Evolutionary conservation across 805 yeast species (phyloP).

Genomic region (Vanderwaltozyma verrucispora): DNA sequence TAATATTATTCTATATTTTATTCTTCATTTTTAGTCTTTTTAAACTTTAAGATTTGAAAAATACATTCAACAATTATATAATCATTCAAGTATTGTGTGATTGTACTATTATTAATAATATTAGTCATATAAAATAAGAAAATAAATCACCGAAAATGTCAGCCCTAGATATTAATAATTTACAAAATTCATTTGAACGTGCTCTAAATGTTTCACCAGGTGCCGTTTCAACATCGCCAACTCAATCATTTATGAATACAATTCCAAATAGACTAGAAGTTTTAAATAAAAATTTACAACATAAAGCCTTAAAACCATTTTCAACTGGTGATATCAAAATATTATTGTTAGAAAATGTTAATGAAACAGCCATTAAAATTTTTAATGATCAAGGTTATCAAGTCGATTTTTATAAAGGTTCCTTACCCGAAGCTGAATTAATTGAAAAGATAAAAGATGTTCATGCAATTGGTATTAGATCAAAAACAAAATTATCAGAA

Average conservation of each 20-base stretch:
- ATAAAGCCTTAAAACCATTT: conserved; percentile 83
- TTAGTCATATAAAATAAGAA: too few relatives aligned
- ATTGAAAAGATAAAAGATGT: conserved; percentile 88
- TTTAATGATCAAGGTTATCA: conserved; percentile 90
- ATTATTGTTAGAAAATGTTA: conserved; percentile 83
- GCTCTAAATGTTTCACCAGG: conserved; percentile 46
- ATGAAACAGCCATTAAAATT: conserved; percentile 81
- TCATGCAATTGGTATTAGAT: conserved; percentile 96
- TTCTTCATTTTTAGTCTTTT: too few relatives aligned
- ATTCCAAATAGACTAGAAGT: conserved; percentile 31
- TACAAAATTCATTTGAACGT: conserved; percentile 47
- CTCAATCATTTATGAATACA: conserved; percentile 52
- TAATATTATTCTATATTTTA: too few relatives aligned
- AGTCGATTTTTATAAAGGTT: conserved; percentile 85
- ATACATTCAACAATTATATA: too few relatives aligned
- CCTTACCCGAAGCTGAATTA: conserved; percentile 85
- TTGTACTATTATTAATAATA: too few relatives aligned
- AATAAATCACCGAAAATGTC: conserved; percentile 35
- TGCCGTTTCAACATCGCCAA: conserved; percentile 76
- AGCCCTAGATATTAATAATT: conserved; percentile 44
- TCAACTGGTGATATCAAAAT: conserved; percentile 93
- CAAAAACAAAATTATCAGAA: conserved; percentile 83
- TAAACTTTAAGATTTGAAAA: too few relatives aligned
- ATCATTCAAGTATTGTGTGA: too few relatives aligned
- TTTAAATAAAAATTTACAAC: conserved; percentile 34